Conservation (phyloP, 2,329 filamentous ascomycete genomes). For the Exophiala aquamarina region DNA sequence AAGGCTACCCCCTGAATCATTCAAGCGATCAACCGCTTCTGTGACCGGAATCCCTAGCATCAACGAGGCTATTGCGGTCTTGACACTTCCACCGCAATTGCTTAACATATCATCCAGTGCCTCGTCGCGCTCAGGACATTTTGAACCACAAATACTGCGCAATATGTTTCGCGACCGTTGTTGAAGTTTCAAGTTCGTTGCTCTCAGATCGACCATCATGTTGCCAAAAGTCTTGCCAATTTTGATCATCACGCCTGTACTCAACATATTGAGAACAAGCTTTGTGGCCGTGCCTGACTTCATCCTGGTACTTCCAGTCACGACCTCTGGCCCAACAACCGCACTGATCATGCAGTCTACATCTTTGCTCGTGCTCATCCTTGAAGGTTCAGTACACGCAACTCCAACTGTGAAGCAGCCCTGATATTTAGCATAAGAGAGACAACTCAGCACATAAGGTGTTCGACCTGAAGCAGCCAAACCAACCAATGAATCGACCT, state of each 20-base stretch:
- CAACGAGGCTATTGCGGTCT: constrained; percentile 34
- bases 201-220: constrained; percentile 41
- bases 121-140: constrained; percentile 24
- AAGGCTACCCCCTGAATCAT: constrained; percentile 30
- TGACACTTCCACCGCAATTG: constrained; percentile 34
- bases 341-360: constrained; percentile 38
- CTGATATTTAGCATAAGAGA: constrained; percentile 36
- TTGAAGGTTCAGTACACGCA: constrained; percentile 40
- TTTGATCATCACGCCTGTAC: constrained; percentile 43
- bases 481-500: constrained; percentile 41
- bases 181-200: constrained; percentile 40
- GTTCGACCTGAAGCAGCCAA: constrained; percentile 47
- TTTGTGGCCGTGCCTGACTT: constrained; percentile 50
- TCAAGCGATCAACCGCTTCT: constrained; percentile 26
- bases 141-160: constrained; percentile 28
- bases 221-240: constrained; percentile 45
- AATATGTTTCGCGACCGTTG: constrained; percentile 38
- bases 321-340: constrained; percentile 45
- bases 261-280: constrained; percentile 46
- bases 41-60: constrained; percentile 29
- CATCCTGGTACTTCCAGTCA: constrained; percentile 48
- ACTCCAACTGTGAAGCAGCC: constrained; percentile 42
- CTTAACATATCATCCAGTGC: constrained; percentile 32
- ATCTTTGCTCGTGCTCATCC: constrained; percentile 29
- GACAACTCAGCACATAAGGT: constrained; percentile 42